Conservation (phyloP, 768 basidiomycete species). For the Dioszegia crocea region DNA sequence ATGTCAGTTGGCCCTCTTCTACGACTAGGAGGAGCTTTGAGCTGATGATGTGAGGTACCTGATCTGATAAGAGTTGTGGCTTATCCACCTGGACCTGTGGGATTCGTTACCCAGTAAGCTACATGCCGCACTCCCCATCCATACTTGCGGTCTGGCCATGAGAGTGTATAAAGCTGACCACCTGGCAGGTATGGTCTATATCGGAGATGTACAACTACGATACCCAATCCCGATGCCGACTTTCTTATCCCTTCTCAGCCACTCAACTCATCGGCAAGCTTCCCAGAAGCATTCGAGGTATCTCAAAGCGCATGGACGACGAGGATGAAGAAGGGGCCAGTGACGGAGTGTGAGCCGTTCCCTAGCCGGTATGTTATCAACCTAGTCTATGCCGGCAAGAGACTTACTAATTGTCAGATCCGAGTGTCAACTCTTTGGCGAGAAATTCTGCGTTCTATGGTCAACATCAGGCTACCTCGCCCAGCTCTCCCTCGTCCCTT, state of each 20-base stretch:
- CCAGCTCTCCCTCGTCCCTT: slow-evolving; percentile 46
- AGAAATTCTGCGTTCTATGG: slow-evolving; percentile 45
- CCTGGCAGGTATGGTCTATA: slow-evolving; percentile 46
- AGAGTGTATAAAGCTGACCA: neutral
- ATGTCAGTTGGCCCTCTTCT: no score
- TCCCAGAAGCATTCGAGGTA: neutral
- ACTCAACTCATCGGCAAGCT: neutral
- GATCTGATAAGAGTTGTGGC: slow-evolving; percentile 39
- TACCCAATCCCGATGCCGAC: slow-evolving; percentile 22
- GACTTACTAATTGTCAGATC: no score
- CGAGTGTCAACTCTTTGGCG: slow-evolving; percentile 45
- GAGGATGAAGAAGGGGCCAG: slow-evolving; percentile 32
- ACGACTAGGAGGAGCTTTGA: no score
- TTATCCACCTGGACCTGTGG: slow-evolving; percentile 36
- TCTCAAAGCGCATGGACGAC: neutral
- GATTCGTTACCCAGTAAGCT: slow-evolving; percentile 46
- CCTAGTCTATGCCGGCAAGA: no score
- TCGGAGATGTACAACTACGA: slow-evolving; percentile 41
- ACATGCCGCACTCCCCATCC: neutral
- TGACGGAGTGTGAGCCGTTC: slow-evolving; percentile 39
- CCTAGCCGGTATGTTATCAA: slow-evolving; percentile 34
- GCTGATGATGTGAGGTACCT: slow-evolving; percentile 24
- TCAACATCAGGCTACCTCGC: slow-evolving; percentile 44
- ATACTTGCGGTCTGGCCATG: neutral
- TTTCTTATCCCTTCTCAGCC: slow-evolving; percentile 40